Evolutionary conservation across 1,284 basidiomycete species (phyloP), one percentile per base, ranked within the genome.

Genomic region (Tremellales sp.): DNA sequence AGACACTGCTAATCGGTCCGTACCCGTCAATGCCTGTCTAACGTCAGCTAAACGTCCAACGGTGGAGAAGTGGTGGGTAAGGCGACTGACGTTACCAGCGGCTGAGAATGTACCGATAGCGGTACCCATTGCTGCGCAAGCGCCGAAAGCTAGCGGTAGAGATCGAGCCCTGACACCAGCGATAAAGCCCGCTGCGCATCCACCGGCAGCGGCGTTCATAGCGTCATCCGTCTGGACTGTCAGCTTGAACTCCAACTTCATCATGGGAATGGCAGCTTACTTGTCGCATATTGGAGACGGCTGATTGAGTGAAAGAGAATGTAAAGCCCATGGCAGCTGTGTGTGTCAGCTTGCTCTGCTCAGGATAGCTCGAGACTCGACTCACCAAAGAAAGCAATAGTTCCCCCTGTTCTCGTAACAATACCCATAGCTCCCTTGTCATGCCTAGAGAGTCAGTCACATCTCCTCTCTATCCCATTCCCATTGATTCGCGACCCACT

Each of bases 181-280:
- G 55, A 96, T 77, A 73, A 96, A 88, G 43, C 92, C 92, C 48
- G 91, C 90, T 44, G 91, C 92, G 75, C 92, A 96, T 49, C 87
- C 92, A 56, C 89, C 92, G 46, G 83, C 83, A 43, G 86, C 87
- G 48, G 87, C 86, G 68, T 93, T 97, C 62, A 89, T 68, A 29
- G 86, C 78, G 68, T 96, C 92, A 58, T 90, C 80, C 61, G 81
- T 86, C 75, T 74, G 22, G 27, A 27, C 13, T n/a, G 36, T 53
- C 43, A 60, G 55, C 42, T 51, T 45, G n/a, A n/a, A n/a, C n/a
- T n/a, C n/a, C n/a, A n/a, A n/a, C n/a, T n/a, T 15, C 17, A 23
- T 37, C 27, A n/a, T n/a, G 19, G 8, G 13, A 39, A 19, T 7
- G 13, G n/a, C 12, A 4, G 46, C 66, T 29, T 46, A 74, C 72